A percentile compares a stretch with the other conserved stretches of the same genome.
Conservation (phyloP, 2,329 filamentous ascomycete species). For the Hypoxylon sp. region DNA sequence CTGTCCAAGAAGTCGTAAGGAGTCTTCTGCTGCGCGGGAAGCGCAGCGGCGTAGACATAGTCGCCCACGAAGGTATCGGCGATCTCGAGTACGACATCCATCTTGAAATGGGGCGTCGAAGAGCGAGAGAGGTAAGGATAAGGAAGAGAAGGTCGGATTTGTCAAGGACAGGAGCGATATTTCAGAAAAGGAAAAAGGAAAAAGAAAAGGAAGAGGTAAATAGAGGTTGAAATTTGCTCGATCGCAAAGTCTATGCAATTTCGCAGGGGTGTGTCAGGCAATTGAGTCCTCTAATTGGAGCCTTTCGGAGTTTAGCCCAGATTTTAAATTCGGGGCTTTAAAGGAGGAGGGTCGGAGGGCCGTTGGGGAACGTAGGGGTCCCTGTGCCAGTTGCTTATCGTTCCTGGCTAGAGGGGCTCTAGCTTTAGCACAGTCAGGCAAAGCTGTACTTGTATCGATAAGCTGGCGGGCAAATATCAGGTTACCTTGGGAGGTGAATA, state of each 20-base stretch:
- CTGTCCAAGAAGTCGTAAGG: slow-evolving; percentile 61
- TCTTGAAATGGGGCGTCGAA: slow-evolving; percentile 54
- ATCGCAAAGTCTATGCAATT: slow-evolving; percentile 26
- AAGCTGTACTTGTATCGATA: background rate
- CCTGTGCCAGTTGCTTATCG: background rate
- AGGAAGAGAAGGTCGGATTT: background rate
- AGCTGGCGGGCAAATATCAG: no score
- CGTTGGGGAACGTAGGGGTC: background rate
- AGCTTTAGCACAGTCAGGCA: background rate
- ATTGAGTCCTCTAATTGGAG: slow-evolving; percentile 21
- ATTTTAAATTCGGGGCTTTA: slow-evolving; percentile 17
- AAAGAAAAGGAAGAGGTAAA: no score
- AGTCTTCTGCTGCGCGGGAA: slow-evolving; percentile 64
- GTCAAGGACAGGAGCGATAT: background rate
- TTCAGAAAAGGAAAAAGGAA: no score
- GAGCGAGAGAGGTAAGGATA: background rate
- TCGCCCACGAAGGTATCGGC: slow-evolving; percentile 85
- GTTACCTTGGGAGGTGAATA: background rate
- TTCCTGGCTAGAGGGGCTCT: background rate
- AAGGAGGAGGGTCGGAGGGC: background rate
- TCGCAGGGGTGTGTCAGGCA: slow-evolving; percentile 28
- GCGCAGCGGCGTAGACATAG: slow-evolving; percentile 73
- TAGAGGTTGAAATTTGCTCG: slow-evolving; percentile 28
- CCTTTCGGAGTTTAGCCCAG: slow-evolving; percentile 32
- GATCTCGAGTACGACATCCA: slow-evolving; percentile 92